These are phyloP conservation scores for Candida oleophila DNA, from an alignment of 805 yeast genomes.

Conservation along the genomic window DNA sequence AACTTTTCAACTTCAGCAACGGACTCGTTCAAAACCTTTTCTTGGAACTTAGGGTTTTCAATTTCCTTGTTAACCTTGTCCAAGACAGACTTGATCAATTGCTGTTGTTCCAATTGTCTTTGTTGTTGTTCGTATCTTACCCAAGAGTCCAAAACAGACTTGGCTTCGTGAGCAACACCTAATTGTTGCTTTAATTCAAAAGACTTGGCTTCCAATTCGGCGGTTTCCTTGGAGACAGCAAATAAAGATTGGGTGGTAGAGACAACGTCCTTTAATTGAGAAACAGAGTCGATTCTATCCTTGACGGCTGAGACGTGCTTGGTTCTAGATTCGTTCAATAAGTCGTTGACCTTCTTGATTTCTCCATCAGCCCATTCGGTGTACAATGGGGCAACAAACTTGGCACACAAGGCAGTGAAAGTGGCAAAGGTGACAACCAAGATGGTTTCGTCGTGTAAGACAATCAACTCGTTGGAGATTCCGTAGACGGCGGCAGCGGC, in stretches of 20 bases:
- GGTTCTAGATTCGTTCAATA: constrained; percentile 83
- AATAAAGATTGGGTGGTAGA: constrained; percentile 88
- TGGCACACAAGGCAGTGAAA: constrained; percentile 72
- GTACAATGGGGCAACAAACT: constrained; percentile 91
- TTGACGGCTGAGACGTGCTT: constrained; percentile 92
- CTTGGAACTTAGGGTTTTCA: constrained; percentile 88
- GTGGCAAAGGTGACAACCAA: constrained; percentile 78
- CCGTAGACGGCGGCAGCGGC: constrained; percentile 95
- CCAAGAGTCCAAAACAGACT: constrained; percentile 96
- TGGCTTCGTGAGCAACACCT: constrained; percentile 86
- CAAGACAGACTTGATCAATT: constrained; percentile 81
- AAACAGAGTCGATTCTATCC: constrained; percentile 84
- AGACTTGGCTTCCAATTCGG: constrained; percentile 89
- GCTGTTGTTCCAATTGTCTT: constrained; percentile 94
- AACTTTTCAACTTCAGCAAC: constrained; percentile 88
- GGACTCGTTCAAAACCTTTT: constrained; percentile 84
- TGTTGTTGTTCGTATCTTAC: constrained; percentile 96
- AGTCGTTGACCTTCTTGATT: constrained; percentile 74
- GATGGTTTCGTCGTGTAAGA: constrained; percentile 91
- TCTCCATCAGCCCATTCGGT: constrained; percentile 91
- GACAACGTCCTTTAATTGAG: constrained; percentile 89
- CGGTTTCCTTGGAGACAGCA: constrained; percentile 95
- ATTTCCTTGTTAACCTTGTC: constrained; percentile 85
- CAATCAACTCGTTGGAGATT: constrained; percentile 87
- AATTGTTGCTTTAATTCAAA: constrained; percentile 92